These are phyloP conservation scores for Westerdykella ornata DNA, from an alignment of 2,329 filamentous ascomycete genomes.

Conservation along the genomic window DNA sequence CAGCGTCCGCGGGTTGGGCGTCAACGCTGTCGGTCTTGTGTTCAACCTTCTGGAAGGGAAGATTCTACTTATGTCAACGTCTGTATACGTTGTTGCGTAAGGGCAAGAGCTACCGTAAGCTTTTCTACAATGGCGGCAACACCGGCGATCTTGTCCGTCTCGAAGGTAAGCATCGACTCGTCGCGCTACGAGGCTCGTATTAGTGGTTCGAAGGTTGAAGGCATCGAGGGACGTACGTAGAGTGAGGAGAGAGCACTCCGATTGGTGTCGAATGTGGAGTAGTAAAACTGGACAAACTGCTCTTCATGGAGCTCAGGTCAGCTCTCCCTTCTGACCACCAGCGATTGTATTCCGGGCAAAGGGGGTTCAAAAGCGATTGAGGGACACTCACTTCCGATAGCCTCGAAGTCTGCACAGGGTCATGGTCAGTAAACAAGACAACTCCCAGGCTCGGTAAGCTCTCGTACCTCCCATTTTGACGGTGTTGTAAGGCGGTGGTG, in stretches of 20 bases:
- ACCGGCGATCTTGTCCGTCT: constrained; percentile 63
- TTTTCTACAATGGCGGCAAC: constrained; percentile 65
- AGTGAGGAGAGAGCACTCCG: constrained; percentile 59
- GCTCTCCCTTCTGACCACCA: too few relatives aligned
- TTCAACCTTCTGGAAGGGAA: constrained; percentile 75
- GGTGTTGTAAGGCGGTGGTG: not conserved
- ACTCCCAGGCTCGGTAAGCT: not conserved
- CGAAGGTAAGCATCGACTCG: constrained; percentile 89
- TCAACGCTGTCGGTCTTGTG: constrained; percentile 74
- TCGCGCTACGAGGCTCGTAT: constrained; percentile 52
- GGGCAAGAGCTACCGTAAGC: constrained; percentile 55
- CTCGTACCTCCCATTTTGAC: not conserved
- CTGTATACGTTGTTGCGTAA: not conserved
- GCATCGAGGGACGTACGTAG: constrained; percentile 60
- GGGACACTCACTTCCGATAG: constrained; percentile 7
- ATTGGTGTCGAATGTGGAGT: constrained; percentile 74
- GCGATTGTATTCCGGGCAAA: not conserved
- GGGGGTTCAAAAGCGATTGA: not conserved
- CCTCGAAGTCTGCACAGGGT: constrained; percentile 5
- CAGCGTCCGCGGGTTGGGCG: constrained; percentile 65
- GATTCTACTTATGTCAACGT: constrained; percentile 46
- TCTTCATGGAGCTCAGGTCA: constrained; percentile 45
- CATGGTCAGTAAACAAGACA: not conserved
- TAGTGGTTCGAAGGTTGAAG: not conserved
- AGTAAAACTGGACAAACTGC: constrained; percentile 87